Evolutionary conservation across 1,139 yeast species (phyloP).

Genomic region (Lipomyces yarrowii): DNA sequence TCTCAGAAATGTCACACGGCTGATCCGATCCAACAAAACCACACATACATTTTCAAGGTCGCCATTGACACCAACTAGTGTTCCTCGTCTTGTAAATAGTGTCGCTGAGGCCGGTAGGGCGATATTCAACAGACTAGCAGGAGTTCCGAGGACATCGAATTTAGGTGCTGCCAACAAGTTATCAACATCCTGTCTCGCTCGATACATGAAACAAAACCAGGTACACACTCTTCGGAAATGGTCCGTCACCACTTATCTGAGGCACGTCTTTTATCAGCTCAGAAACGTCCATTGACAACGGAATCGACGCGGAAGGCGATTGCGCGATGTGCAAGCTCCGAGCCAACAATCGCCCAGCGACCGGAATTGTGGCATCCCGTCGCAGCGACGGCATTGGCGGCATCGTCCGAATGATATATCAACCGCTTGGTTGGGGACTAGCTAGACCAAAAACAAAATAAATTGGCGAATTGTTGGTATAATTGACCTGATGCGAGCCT

Average conservation of each 20-base stretch:
- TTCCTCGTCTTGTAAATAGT: conserved; percentile 49
- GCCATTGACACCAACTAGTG: conserved; percentile 53
- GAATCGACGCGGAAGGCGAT: conserved; percentile 33
- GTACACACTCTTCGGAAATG: conserved; percentile 33
- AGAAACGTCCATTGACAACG: conserved; percentile 33
- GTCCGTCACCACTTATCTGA: conserved; percentile 36
- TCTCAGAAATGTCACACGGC: background rate
- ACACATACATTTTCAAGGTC: conserved; percentile 37
- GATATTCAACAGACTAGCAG: conserved; percentile 50
- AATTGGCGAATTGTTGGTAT: background rate
- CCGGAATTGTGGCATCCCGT: background rate
- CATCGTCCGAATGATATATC: background rate
- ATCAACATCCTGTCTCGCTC: background rate
- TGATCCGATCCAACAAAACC: background rate
- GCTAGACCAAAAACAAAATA: background rate
- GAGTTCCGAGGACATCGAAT: conserved; percentile 51
- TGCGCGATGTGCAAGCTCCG: conserved; percentile 31
- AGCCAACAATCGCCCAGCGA: background rate
- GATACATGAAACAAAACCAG: background rate
- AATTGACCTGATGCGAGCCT: too few species aligned
- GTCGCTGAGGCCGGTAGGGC: conserved; percentile 54
- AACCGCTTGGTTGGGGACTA: background rate
- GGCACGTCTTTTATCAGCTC: conserved; percentile 33
- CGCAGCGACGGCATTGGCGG: background rate
- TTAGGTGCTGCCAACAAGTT: conserved; percentile 26